phyloP scores from a whole-genome alignment of 164 flowering plant species.

The Euptelea pleiosperma region DNA sequence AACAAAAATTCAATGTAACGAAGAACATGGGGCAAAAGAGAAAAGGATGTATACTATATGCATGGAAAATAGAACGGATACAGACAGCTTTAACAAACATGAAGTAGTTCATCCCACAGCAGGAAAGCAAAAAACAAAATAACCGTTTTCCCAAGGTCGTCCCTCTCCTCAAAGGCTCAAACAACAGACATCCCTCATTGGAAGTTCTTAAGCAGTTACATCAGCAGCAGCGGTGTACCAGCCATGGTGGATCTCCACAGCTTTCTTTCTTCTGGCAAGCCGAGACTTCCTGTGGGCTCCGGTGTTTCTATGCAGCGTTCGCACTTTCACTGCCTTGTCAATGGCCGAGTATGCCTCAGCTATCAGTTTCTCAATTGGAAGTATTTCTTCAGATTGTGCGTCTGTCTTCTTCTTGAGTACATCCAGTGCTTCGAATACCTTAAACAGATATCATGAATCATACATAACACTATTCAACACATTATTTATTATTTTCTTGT shows the following conservation, averaged over 20 bases:
- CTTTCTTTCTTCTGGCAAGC: slow-evolving; percentile 86
- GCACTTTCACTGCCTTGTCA: slow-evolving; percentile 79
- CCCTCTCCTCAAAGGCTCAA: neutral
- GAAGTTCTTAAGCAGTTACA: slow-evolving; percentile 10
- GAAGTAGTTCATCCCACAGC: no score
- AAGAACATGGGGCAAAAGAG: no score
- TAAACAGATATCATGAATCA: slow-evolving; percentile 9
- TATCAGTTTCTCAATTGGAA: slow-evolving; percentile 71
- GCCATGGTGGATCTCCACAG: slow-evolving; percentile 82
- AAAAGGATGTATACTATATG: no score
- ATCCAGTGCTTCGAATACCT: slow-evolving; percentile 77
- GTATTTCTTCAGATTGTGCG: slow-evolving; percentile 66
- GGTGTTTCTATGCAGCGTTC: slow-evolving; percentile 84
- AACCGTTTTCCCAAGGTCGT: no score
- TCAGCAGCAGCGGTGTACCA: slow-evolving; percentile 75
- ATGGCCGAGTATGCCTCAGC: slow-evolving; percentile 87
- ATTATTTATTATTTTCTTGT: neutral
- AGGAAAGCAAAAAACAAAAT: no score
- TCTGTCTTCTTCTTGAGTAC: slow-evolving; percentile 64
- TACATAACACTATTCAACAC: neutral
- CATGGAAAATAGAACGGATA: no score
- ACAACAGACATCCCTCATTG: neutral
- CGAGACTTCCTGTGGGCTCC: slow-evolving; percentile 89
- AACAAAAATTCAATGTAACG: no score
- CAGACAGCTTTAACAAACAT: no score